These are phyloP conservation scores for Xylariales sp. DNA, from an alignment of 2,329 filamentous ascomycete species.

Conservation along the genomic window DNA sequence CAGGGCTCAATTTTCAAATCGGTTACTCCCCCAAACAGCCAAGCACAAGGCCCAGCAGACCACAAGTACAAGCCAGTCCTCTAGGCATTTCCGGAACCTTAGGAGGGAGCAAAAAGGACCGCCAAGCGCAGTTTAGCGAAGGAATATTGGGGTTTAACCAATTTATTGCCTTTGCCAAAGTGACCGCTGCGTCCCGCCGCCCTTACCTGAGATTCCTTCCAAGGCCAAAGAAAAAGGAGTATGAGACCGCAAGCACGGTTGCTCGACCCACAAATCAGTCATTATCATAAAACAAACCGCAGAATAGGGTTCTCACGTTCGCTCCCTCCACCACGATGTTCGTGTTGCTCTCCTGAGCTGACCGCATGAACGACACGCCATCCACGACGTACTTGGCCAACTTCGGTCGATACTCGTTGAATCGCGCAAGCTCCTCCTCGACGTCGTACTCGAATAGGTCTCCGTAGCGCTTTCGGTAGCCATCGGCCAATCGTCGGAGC, in stretches of 20 bases:
- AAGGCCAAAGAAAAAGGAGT: neutral
- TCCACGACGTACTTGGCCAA: slow-evolving; percentile 59
- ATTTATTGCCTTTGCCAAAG: neutral
- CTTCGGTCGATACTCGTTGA: slow-evolving; percentile 58
- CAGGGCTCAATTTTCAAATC: slow-evolving; percentile 2
- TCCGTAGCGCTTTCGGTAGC: slow-evolving; percentile 55
- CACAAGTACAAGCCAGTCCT: neutral
- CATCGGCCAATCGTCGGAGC: slow-evolving; percentile 54
- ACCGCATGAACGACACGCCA: slow-evolving; percentile 57
- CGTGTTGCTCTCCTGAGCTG: slow-evolving; percentile 51
- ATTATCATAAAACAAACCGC: neutral
- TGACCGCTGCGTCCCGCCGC: neutral
- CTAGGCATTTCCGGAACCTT: neutral
- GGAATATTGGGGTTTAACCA: neutral
- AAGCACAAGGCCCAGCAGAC: neutral
- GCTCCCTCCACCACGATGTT: slow-evolving; percentile 60
- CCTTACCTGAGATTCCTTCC: neutral
- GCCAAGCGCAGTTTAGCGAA: neutral
- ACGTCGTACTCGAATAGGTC: slow-evolving; percentile 60
- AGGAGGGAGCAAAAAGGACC: neutral
- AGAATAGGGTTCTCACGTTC: slow-evolving; percentile 26
- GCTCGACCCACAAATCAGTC: neutral
- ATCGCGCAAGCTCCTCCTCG: slow-evolving; percentile 59
- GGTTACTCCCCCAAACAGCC: neutral
- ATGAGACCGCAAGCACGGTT: slow-evolving; percentile 1